Evolutionary conservation across 768 basidiomycete genomes (phyloP), one percentile per base, ranked within the genome.

Genomic region (Phlebiopsis flavidoalba): DNA sequence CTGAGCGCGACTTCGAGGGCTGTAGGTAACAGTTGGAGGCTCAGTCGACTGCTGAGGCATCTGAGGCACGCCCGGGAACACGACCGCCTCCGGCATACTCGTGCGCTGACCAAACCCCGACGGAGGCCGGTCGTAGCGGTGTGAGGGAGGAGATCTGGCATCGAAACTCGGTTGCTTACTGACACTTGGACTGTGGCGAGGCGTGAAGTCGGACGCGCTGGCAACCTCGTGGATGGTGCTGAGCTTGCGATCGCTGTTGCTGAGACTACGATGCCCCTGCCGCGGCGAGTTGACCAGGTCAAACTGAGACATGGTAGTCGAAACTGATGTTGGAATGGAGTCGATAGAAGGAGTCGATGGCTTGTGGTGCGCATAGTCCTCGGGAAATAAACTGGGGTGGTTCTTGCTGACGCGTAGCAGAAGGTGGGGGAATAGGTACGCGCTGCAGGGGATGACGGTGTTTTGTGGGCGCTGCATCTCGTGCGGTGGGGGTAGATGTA

Each of bases 181-280:
- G 19, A 62, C 58, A 4, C 63, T 57, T 15, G 70, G 70, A 35
- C 65, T 68, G 54, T 62, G 60, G 3, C 62, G 53, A 19, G 70
- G 70, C 19, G 63, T 68, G 58, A 58, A 67, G 47, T 69, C 70
- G 60, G 66, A 61, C 3, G 70, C 65, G 33, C 66, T 67, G 7
- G 67, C 59, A 5, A 66, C 67, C 36, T 71, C 70, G 3, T 65
- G 64, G 36, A 71, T 71, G 1, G 64, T 63, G 59, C 67, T 66
- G 43, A 71, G 55, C 46, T 56, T 63, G 4, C 66, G 55, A 8
- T 66, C 62, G 22, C 64, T 59, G 17, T 43, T 43, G 11, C 61
- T 37, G 26, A 58, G 58, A 31, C 19, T 45, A 2, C 62, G 62
- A n/a, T 60, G 35, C 57, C 53, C 3, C 47, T 53, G 49, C 11